A percentile compares a stretch with the other conserved stretches of the same genome.
phyloP scores from a whole-genome alignment of 495 filamentous ascomycete genomes.

The Oidiodendron maius region DNA sequence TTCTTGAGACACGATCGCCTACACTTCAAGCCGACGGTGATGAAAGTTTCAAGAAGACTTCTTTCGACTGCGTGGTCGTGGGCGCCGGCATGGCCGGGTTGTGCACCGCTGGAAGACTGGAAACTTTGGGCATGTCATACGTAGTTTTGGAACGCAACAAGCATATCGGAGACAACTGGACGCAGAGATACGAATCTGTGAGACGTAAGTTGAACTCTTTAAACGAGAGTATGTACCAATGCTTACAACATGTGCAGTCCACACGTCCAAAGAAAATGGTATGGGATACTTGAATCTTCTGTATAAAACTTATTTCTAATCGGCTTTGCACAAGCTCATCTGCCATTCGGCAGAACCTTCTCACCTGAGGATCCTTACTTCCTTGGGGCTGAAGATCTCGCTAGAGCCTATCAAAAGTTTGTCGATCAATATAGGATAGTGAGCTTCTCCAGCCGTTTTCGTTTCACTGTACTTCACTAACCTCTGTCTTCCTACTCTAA shows the following conservation, averaged over 20 bases:
- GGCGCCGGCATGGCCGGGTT: slow-evolving; percentile 11
- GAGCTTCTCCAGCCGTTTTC: slow-evolving; percentile 4
- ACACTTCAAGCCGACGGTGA: background rate
- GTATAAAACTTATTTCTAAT: background rate
- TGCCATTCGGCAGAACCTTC: slow-evolving; percentile 31
- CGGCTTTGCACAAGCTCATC: slow-evolving; percentile 10
- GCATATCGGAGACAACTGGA: slow-evolving; percentile 15
- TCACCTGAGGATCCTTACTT: slow-evolving; percentile 23
- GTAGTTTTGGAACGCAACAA: slow-evolving; percentile 10
- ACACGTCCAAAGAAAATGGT: slow-evolving; percentile 28
- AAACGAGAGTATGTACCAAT: too few species aligned
- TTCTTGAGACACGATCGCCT: background rate
- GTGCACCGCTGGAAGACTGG: slow-evolving; percentile 8
- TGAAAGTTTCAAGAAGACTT: background rate
- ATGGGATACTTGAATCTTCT: background rate
- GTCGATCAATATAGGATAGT: slow-evolving; percentile 5
- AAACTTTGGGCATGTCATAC: slow-evolving; percentile 9
- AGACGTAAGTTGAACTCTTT: slow-evolving; percentile 4
- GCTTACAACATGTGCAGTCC: slow-evolving; percentile 19
- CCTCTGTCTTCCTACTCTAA: slow-evolving; percentile 17
- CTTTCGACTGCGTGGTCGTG: slow-evolving; percentile 14
- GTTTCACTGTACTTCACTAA: too few species aligned
- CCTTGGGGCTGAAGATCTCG: slow-evolving; percentile 10
- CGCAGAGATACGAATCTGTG: slow-evolving; percentile 10
- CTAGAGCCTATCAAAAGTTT: background rate